Percentiles rank a stretch among this genome's conserved stretches.
Conservation (phyloP, 1,139 yeast genomes). For the Geotrichum candidum region DNA sequence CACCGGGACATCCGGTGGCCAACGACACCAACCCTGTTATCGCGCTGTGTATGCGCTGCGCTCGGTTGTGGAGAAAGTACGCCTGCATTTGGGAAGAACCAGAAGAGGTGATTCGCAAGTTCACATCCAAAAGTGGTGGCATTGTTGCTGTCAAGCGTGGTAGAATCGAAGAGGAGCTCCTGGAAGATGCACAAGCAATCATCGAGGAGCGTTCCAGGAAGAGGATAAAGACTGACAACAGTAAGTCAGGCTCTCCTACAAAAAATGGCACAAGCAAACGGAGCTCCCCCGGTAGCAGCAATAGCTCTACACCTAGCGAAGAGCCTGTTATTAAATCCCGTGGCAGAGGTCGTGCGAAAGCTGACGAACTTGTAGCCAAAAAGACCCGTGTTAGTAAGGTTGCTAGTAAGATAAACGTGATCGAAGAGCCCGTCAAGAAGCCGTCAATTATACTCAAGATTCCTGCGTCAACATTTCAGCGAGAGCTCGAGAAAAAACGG, state of each 20-base stretch:
- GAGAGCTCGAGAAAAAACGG: not conserved
- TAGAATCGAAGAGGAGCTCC: conserved; percentile 63
- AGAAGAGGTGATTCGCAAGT: conserved; percentile 52
- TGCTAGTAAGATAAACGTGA: not conserved
- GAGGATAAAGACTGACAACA: conserved; percentile 20
- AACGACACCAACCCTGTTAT: conserved; percentile 34
- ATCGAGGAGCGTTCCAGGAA: conserved; percentile 41
- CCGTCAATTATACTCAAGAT: not conserved
- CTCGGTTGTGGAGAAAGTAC: conserved; percentile 84
- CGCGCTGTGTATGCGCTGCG: conserved; percentile 82
- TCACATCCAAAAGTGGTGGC: not conserved
- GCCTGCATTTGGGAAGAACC: conserved; percentile 90
- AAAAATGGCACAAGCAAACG: not conserved
- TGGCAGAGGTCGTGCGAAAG: not conserved
- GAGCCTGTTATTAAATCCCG: not conserved
- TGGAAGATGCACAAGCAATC: conserved; percentile 59
- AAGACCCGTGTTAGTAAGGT: not conserved
- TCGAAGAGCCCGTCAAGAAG: not conserved
- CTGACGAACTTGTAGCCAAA: not conserved
- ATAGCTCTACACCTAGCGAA: not conserved
- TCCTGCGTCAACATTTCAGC: not conserved
- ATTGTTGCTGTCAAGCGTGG: conserved; percentile 37
- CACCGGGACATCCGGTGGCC: conserved; percentile 55
- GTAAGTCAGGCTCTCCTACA: not conserved
- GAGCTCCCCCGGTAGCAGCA: not conserved